Percentiles rank a stretch among this genome's conserved stretches.
phyloP scores from a whole-genome alignment of 2,329 filamentous ascomycete genomes.

The Chaetomiaceae sp. region DNA sequence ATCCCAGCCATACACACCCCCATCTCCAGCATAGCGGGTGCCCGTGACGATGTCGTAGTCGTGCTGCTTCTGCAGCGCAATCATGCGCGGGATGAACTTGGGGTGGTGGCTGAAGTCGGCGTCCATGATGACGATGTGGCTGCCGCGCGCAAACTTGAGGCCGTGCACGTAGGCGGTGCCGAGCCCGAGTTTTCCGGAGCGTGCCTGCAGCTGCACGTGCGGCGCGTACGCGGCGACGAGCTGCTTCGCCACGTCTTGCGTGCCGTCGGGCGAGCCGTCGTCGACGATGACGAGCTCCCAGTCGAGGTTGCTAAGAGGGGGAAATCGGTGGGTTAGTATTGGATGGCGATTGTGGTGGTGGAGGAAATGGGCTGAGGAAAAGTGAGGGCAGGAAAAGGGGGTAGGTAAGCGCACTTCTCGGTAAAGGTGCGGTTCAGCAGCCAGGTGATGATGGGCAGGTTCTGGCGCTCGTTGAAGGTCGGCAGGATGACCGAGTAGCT shows the following conservation, averaged over 20 bases:
- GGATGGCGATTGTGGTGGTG: not conserved
- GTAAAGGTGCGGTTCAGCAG: constrained; percentile 88
- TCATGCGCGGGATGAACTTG: constrained; percentile 97
- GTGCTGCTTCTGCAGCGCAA: constrained; percentile 65
- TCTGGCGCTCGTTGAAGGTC: constrained; percentile 97
- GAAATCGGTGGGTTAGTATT: constrained; percentile 4
- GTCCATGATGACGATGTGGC: constrained; percentile 99
- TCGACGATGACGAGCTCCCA: constrained; percentile 98
- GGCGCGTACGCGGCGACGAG: constrained; percentile 78
- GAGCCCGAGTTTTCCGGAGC: constrained; percentile 92
- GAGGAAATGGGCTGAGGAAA: not conserved
- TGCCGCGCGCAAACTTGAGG: constrained; percentile 81
- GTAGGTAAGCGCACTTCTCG: constrained; percentile 59
- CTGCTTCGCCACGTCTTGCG: constrained; percentile 82
- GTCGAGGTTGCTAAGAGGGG: constrained; percentile 65
- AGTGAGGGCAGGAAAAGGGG: not conserved
- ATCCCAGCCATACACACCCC: constrained; percentile 95
- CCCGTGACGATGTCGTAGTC: constrained; percentile 97
- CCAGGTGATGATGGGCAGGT: constrained; percentile 94
- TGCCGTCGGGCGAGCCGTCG: constrained; percentile 95
- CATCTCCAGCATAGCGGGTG: constrained; percentile 83
- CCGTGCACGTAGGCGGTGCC: constrained; percentile 96
- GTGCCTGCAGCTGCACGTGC: constrained; percentile 77
- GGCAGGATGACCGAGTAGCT: constrained; percentile 97
- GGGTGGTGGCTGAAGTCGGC: constrained; percentile 99